Percentiles rank a stretch among this genome's conserved stretches.
phyloP scores from a whole-genome alignment of 2,329 filamentous ascomycete genomes.

The Helotiales sp. region DNA sequence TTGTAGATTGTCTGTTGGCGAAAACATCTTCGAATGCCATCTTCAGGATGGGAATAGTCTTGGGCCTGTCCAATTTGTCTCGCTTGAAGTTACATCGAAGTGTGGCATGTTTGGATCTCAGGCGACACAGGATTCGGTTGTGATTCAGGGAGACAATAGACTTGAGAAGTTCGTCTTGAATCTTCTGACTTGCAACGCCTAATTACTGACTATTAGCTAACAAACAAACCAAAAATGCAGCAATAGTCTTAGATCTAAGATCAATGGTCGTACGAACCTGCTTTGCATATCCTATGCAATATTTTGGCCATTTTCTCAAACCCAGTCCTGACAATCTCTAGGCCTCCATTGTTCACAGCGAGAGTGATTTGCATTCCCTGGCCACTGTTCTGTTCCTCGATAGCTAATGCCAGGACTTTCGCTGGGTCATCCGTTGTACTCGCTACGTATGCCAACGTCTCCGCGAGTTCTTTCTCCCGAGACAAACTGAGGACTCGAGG shows the following conservation, averaged over 20 bases:
- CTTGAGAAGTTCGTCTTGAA: constrained; percentile 11
- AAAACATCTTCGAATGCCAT: constrained; percentile 6
- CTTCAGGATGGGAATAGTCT: constrained; percentile 15
- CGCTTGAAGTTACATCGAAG: neutral
- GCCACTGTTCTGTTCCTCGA: constrained; percentile 12
- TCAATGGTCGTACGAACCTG: too few relatives aligned
- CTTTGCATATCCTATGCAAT: neutral
- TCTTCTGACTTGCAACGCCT: neutral
- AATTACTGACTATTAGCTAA: constrained; percentile 4
- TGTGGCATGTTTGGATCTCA: constrained; percentile 5
- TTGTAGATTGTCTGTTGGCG: too few relatives aligned
- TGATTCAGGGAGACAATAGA: constrained; percentile 21
- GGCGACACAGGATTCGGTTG: constrained; percentile 21
- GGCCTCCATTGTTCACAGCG: constrained; percentile 22
- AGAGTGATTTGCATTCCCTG: constrained; percentile 17
- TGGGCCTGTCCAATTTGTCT: constrained; percentile 6
- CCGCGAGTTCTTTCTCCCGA: constrained; percentile 17
- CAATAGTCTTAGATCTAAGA: too few relatives aligned
- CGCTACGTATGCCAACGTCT: constrained; percentile 24
- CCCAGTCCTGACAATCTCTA: constrained; percentile 13
- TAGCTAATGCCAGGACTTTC: constrained; percentile 19
- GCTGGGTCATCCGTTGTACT: constrained; percentile 24
- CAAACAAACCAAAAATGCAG: neutral
- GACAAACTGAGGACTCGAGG: constrained; percentile 6
- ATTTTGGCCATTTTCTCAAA: constrained; percentile 21